Evolutionary conservation across 1,284 basidiomycete species (phyloP), one percentile per base, ranked within the genome.

Genomic region (Ganoderma sinense): DNA sequence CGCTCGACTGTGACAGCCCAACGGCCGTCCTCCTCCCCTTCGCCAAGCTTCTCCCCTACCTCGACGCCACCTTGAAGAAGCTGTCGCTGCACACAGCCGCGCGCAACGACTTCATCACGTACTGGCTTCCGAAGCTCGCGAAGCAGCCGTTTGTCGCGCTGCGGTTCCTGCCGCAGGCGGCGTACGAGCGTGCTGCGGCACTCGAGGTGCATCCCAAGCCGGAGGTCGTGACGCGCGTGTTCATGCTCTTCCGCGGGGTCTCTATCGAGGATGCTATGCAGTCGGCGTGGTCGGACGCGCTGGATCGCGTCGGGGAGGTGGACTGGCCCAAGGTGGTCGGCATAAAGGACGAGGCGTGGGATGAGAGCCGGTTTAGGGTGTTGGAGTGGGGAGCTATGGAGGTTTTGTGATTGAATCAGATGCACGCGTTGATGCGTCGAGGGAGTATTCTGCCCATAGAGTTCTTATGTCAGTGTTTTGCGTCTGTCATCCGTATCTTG

Each of bases 171-270:
- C 79, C 83, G 0, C 86, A 86, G 69, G 71, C 69, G 0, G 77
- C 78, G 29, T 87, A 84, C 74, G 82, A 82, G 66, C 68, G 67
- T 4, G 80, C 84, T 0, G 85, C 84, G 0, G 78, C 75, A 1
- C 76, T 86, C 40, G 72, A 74, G 6, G 72, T 87, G 40, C 67
- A 70, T 0, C 85, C 86, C 0, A 29, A 67, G 29, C 86, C 86
- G 18, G 84, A 85, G 66, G 78, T 84, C 29, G 76, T 84, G 8
- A 84, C 81, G 0, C 81, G 85, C 7, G 78, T 87, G 5, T 86
- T 86, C 71, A 84, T 87, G 82, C 74, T 86, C 8, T 86, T 85
- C 78, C 75, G 77, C n/a, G 84, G 82, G 6, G 76, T 86, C 3
- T 40, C 69, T 1, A 71, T 77, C 23, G 73, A 71, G 5, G 74